Percentiles rank a stretch among this genome's conserved stretches.
Conservation (phyloP, 2,329 filamentous ascomycete genomes). For the Colletotrichum liaoningense region DNA sequence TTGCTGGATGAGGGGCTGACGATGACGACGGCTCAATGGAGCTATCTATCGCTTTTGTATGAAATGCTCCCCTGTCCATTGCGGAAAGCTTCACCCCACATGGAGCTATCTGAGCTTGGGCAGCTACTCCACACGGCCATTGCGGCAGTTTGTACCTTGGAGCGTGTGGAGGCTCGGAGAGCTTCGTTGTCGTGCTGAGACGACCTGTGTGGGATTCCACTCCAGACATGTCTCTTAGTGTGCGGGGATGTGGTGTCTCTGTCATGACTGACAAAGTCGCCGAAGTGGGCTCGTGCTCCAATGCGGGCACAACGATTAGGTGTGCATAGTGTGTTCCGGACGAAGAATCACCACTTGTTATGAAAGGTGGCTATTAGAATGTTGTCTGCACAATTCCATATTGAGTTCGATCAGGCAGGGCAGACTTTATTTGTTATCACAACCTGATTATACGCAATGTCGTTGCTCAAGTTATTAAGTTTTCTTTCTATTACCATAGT, state of each 20-base stretch:
- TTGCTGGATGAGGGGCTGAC: neutral
- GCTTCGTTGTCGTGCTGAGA: neutral
- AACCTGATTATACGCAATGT: neutral
- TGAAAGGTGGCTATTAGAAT: neutral
- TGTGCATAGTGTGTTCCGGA: neutral
- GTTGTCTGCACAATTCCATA: neutral
- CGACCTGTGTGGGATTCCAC: neutral
- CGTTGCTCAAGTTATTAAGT: neutral
- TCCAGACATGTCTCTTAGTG: neutral
- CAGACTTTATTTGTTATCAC: too few species aligned
- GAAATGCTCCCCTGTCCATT: neutral
- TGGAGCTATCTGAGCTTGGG: conserved; percentile 2
- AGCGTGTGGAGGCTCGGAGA: neutral
- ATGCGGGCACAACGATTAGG: neutral
- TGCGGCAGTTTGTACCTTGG: neutral
- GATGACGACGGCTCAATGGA: neutral
- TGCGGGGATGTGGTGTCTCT: neutral
- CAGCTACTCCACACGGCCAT: conserved; percentile 10
- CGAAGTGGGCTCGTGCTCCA: neutral
- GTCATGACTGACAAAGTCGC: conserved; percentile 16
- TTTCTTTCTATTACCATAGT: neutral
- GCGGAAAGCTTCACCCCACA: conserved; percentile 23
- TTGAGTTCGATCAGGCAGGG: neutral
- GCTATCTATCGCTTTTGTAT: neutral
- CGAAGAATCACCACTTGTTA: neutral